phyloP scores from a whole-genome alignment of 2,329 filamentous ascomycete genomes.

The Diaporthe nobilis region DNA sequence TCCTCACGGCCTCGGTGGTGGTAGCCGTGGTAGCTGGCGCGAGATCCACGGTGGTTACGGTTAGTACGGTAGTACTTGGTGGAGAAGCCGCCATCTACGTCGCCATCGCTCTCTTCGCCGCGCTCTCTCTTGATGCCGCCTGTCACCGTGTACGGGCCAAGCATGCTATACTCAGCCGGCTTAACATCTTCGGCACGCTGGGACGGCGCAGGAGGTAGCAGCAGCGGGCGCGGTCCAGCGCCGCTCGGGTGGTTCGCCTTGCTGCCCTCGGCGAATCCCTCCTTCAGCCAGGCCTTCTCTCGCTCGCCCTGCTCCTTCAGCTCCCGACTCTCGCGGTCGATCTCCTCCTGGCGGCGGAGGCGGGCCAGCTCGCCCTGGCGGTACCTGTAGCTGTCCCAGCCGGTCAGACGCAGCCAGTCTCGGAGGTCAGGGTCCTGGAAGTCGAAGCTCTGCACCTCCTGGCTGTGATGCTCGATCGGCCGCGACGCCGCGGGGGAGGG shows the following conservation, averaged over 20 bases:
- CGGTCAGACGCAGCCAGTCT: constrained; percentile 28
- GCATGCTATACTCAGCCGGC: neutral
- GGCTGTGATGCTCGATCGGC: neutral
- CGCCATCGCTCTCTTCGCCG: neutral
- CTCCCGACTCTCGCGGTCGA: neutral
- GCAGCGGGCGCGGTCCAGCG: neutral
- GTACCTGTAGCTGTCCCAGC: constrained; percentile 9
- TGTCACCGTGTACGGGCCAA: neutral
- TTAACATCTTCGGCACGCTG: neutral
- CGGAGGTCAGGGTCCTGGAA: neutral
- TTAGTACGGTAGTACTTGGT: neutral
- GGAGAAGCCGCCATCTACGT: neutral
- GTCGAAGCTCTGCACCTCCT: neutral
- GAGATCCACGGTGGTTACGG: neutral
- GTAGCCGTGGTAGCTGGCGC: neutral
- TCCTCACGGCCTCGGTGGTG: neutral
- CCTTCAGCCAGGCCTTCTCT: constrained; percentile 7
- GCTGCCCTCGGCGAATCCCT: neutral
- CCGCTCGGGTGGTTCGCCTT: neutral
- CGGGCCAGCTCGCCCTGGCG: constrained; percentile 13
- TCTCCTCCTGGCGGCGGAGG: constrained; percentile 29
- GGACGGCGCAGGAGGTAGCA: neutral
- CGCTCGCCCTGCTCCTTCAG: constrained; percentile 6
- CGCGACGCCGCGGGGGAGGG: neutral
- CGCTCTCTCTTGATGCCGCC: constrained; percentile 6